Conservation (phyloP, 768 basidiomycete genomes). For the Leccinellum luteum region DNA sequence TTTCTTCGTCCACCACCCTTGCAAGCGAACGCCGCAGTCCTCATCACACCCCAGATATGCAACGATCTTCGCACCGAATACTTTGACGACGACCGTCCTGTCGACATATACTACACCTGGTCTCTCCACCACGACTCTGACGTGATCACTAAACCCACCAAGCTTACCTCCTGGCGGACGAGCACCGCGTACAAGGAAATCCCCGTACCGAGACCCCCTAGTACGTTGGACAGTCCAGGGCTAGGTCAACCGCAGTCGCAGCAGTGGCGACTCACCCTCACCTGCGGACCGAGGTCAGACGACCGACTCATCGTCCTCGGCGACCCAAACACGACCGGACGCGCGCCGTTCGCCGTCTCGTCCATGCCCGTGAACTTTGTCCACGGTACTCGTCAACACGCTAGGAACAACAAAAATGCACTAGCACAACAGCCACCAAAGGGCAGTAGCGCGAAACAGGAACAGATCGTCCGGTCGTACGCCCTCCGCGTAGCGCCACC, state of each 20-base stretch:
- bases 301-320: slow-evolving; percentile 42
- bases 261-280: slow-evolving; percentile 63
- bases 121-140: slow-evolving; percentile 25
- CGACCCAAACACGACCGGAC: slow-evolving; percentile 39
- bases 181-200: slow-evolving; percentile 75
- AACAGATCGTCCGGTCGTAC: slow-evolving; percentile 48
- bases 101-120: slow-evolving; percentile 78
- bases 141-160: slow-evolving; percentile 42
- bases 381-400: slow-evolving; percentile 28
- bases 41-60: slow-evolving; percentile 79
- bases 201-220: slow-evolving; percentile 58
- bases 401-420: not conserved
- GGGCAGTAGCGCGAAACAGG: slow-evolving; percentile 53
- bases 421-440: slow-evolving; percentile 6
- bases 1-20: slow-evolving; percentile 84
- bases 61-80: slow-evolving; percentile 89
- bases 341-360: slow-evolving; percentile 54
- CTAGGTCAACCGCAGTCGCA: slow-evolving; percentile 25
- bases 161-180: slow-evolving; percentile 73
- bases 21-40: slow-evolving; percentile 45
- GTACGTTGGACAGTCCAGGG: not conserved
- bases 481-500: slow-evolving; percentile 1
- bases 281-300: slow-evolving; percentile 33
- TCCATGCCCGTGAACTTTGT: slow-evolving; percentile 61
- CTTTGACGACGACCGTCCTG: slow-evolving; percentile 43